Conservation (phyloP, 2,329 filamentous ascomycete genomes). For the Colletotrichum eleusines region DNA sequence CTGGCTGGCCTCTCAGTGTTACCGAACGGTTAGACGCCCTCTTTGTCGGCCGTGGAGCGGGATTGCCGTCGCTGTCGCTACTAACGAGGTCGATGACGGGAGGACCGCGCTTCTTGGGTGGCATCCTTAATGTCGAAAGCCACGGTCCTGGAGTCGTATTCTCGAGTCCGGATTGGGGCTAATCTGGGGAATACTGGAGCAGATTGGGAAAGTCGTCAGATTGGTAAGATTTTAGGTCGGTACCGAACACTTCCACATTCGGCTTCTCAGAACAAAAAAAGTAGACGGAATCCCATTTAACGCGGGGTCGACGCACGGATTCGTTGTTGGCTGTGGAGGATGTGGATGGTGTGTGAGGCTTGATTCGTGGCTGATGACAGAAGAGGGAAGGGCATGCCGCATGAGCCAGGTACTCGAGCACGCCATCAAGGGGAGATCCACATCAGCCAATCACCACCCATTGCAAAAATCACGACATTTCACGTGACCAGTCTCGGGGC, state of each 20-base stretch:
- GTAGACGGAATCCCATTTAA: constrained; percentile 6
- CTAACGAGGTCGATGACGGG: constrained; percentile 58
- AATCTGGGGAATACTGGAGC: constrained; percentile 10
- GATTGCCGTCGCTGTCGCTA: constrained; percentile 46
- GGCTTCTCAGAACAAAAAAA: constrained; percentile 1
- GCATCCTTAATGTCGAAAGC: constrained; percentile 20
- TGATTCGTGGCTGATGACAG: not conserved
- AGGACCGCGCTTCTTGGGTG: constrained; percentile 51
- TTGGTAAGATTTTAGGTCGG: constrained; percentile 24
- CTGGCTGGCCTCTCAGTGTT: constrained; percentile 15
- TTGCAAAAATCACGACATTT: constrained; percentile 44
- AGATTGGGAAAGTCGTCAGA: constrained; percentile 20
- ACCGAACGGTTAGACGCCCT: constrained; percentile 9
- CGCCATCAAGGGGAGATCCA: constrained; percentile 32
- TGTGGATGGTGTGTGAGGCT: constrained; percentile 20
- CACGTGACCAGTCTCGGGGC: constrained; percentile 36
- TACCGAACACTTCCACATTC: constrained; percentile 27
- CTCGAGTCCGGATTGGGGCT: constrained; percentile 13
- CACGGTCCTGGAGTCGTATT: not conserved
- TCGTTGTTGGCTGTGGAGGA: not conserved
- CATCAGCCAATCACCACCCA: constrained; percentile 33
- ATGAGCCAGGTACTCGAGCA: constrained; percentile 23
- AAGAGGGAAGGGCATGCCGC: not conserved
- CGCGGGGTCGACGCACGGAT: constrained; percentile 31
- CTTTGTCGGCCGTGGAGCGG: constrained; percentile 22